Evolutionary conservation across 441 rosid genomes (phyloP).

Genomic region (Populus hybrid): DNA sequence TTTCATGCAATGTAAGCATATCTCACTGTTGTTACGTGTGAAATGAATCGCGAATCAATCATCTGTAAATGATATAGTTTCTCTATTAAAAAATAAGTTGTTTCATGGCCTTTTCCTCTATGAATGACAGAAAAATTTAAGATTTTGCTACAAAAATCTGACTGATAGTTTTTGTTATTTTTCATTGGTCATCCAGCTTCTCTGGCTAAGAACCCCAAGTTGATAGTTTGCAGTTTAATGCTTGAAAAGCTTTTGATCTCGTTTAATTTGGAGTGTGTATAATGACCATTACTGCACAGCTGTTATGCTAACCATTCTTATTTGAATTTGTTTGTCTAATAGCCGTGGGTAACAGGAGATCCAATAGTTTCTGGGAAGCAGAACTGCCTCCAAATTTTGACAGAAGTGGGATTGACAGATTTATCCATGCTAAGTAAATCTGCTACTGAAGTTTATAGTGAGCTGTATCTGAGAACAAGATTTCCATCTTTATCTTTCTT

Average conservation of each 20-base stretch:
- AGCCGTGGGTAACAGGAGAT: no score
- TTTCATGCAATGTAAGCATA: constrained; percentile 67
- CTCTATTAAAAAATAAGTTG: background rate
- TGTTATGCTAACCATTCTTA: no score
- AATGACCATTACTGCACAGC: background rate
- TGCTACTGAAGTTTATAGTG: background rate
- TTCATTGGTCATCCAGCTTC: background rate
- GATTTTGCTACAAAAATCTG: background rate
- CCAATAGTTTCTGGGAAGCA: no score
- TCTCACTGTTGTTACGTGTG: background rate
- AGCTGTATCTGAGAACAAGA: no score
- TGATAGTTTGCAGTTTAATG: no score
- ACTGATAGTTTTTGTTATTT: background rate
- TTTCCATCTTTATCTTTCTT: background rate
- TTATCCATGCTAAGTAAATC: constrained; percentile 59
- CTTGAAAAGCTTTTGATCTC: no score
- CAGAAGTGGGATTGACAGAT: constrained; percentile 31
- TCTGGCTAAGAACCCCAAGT: no score
- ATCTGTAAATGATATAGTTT: background rate
- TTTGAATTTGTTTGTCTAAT: no score
- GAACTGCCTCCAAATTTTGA: no score
- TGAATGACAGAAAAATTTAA: background rate
- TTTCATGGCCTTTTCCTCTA: background rate
- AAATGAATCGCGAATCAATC: background rate
- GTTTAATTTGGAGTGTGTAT: no score